Base-by-base conservation (phyloP, 2,329 filamentous ascomycete species). In the Pseudogymnoascus sp. region DNA sequence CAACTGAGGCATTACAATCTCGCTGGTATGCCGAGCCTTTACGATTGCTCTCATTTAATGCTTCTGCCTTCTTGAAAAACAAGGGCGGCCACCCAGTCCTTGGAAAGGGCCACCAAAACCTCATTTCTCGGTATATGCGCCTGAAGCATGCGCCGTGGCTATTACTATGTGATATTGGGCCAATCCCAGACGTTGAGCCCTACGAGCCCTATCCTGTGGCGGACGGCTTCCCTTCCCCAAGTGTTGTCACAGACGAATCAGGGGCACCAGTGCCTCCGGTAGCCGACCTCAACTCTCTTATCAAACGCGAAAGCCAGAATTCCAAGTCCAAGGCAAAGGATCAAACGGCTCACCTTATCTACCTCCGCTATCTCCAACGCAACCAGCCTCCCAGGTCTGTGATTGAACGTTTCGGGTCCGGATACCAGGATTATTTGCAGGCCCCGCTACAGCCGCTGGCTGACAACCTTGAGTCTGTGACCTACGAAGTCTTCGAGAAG, bases 401-500 rank as follows among this genome's bases (percentile, higher is more conserved):
- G 3, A 81, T 90, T 62, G 87, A 90, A 72, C 79, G 81, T 33
- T 90, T 90, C 69, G 86, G 86, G 83, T 86, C 84, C 19, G 87
- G 87, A 2, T 91, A 90, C 69, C 96, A 99, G 72, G 95, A 99
- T 75, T 99, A 95, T 81, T 81, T 99, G 10, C 95, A 99, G 75
- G 93, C 93, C 1, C 95, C 95, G 2, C 80, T 99, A 42, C 96
- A 99, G 74, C 95, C 95, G 0, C 81, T 99, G 13, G 93, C 93
- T 0, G 95, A 99, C 75, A 99, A 99, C 70, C 82, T 99, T 13
- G 96, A 99, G 74, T 96, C 92, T 57, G 90, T 96, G 44, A 99
- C 95, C 0, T 99, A 99, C 75, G 95, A 99, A 74, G 93, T 97
- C 1, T 99, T 99, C 71, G 95, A 99, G 75, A 96, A 96, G 69